Percentiles rank a stretch among this genome's conserved stretches.
Conservation (phyloP, 495 filamentous ascomycete species). For the Pseudevernia furfuracea region DNA sequence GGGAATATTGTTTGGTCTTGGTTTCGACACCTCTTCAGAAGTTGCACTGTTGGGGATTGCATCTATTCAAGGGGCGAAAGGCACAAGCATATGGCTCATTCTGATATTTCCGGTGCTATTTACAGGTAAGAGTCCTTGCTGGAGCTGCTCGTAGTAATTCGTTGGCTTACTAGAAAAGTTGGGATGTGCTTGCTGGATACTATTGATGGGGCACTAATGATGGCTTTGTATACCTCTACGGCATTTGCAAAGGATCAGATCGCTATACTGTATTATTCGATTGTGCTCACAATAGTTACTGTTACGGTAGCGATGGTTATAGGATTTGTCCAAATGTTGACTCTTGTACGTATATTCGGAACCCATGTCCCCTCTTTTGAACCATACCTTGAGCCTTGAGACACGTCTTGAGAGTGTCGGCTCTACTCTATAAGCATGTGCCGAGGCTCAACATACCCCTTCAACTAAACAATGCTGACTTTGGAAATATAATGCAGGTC, state of each 20-base stretch:
- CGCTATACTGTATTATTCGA: conserved; percentile 89
- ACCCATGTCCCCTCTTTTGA: neutral
- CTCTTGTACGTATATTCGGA: conserved; percentile 34
- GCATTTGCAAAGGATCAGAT: conserved; percentile 66
- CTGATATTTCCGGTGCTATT: conserved; percentile 87
- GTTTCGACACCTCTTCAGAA: conserved; percentile 94
- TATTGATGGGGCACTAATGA: conserved; percentile 89
- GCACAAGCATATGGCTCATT: conserved; percentile 89
- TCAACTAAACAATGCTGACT: neutral
- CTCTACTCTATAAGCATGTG: neutral
- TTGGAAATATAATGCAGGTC: conserved; percentile 28
- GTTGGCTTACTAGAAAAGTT: conserved; percentile 34
- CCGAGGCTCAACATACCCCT: neutral
- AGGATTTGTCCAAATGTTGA: conserved; percentile 76
- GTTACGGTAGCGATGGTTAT: conserved; percentile 83
- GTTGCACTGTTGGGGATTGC: conserved; percentile 88
- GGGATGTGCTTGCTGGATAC: conserved; percentile 92
- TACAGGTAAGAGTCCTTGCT: conserved; percentile 51
- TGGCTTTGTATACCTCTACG: conserved; percentile 79
- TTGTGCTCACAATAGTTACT: conserved; percentile 78
- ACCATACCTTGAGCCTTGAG: neutral
- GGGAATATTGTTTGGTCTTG: conserved; percentile 83
- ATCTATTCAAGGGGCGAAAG: conserved; percentile 72
- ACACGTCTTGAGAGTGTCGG: neutral
- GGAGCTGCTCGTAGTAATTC: neutral